phyloP scores from a whole-genome alignment of 1,284 basidiomycete species.

The Heterobasidion occidentale region DNA sequence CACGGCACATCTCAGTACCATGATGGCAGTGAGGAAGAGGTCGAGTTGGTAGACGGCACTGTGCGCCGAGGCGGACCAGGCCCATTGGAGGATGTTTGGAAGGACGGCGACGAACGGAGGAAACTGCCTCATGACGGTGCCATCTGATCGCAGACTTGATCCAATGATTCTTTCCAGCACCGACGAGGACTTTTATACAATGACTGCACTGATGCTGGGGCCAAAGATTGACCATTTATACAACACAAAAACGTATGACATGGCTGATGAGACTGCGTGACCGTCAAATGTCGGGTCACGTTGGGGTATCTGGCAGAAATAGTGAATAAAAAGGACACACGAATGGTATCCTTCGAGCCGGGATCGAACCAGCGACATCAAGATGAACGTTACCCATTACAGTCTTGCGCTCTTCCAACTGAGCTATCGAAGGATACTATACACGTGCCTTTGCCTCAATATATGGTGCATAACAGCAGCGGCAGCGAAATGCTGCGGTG shows the following conservation, averaged over 20 bases:
- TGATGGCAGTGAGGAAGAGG: neutral
- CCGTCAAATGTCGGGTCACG: too few relatives aligned
- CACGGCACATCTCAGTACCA: neutral
- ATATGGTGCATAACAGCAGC: neutral
- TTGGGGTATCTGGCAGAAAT: neutral
- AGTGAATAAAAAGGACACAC: neutral
- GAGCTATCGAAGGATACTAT: conserved; percentile 1
- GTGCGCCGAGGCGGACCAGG: conserved; percentile 21
- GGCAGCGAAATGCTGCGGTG: neutral
- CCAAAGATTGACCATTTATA: too few relatives aligned
- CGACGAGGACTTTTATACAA: too few relatives aligned
- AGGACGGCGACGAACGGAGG: conserved; percentile 18
- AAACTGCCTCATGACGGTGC: neutral
- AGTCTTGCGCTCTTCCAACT: conserved; percentile 5
- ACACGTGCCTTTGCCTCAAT: neutral
- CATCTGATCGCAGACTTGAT: too few relatives aligned
- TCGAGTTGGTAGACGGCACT: conserved; percentile 4
- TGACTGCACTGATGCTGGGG: too few relatives aligned
- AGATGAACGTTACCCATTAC: neutral
- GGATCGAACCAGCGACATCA: conserved; percentile 2
- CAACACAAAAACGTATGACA: too few relatives aligned
- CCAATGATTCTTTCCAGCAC: too few relatives aligned
- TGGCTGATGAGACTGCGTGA: too few relatives aligned
- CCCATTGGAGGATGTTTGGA: conserved; percentile 26
- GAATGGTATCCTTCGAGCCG: neutral